phyloP scores from a whole-genome alignment of 148 eudicot genomes.

The Dianthus caryophyllus region DNA sequence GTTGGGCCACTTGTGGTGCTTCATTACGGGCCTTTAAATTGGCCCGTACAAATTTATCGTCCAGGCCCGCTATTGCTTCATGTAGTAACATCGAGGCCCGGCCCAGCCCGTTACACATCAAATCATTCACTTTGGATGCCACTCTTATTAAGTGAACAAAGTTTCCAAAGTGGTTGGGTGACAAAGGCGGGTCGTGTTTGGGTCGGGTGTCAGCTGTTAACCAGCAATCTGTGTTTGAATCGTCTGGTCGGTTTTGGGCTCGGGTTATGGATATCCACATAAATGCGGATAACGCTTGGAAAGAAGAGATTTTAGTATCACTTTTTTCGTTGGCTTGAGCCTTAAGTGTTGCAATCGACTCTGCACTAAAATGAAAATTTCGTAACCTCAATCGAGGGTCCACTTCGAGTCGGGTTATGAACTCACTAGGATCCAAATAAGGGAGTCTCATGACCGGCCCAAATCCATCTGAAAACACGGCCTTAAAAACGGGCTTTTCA shows the following conservation, averaged over 20 bases:
- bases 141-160: neutral
- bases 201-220: conserved; percentile 13
- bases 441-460: conserved; percentile 20
- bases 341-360: conserved; percentile 22
- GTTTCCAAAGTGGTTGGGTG: conserved; percentile 21
- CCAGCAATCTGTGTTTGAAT: conserved; percentile 14
- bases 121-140: conserved; percentile 1
- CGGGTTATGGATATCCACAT: conserved; percentile 26
- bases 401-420: conserved; percentile 7
- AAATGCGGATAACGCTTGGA: conserved; percentile 21
- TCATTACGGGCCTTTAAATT: neutral
- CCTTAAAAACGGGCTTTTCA: conserved; percentile 7
- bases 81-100: conserved; percentile 11
- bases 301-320: conserved; percentile 15
- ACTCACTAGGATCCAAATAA: conserved; percentile 17
- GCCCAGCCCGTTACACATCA: conserved; percentile 6
- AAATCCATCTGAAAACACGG: conserved; percentile 17
- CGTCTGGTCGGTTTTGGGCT: conserved; percentile 9
- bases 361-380: conserved; percentile 25
- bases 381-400: conserved; percentile 10
- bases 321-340: conserved; percentile 20
- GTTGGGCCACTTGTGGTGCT: conserved; percentile 10
- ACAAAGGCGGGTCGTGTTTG: conserved; percentile 19
- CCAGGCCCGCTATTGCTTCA: conserved; percentile 1
- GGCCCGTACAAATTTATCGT: neutral